phyloP scores from a whole-genome alignment of 2,329 filamentous ascomycete species.

The Mycocentrospora acerina region DNA sequence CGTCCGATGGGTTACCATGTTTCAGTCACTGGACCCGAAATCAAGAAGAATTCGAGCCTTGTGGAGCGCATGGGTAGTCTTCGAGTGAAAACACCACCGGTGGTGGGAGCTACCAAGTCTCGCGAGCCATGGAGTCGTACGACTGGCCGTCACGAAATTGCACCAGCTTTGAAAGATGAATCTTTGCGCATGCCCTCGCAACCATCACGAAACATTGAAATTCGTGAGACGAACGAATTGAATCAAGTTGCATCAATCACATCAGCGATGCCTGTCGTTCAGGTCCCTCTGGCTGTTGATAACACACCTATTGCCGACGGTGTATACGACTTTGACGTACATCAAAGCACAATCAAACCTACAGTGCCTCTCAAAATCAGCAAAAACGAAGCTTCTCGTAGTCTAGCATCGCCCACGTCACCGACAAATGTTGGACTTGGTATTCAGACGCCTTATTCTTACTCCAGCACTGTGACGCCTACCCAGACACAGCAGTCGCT shows the following conservation, averaged over 20 bases:
- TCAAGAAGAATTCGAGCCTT: slow-evolving; percentile 31
- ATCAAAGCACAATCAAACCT: slow-evolving; percentile 46
- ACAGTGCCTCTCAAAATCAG: slow-evolving; percentile 46
- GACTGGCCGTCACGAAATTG: slow-evolving; percentile 66
- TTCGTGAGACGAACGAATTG: slow-evolving; percentile 17
- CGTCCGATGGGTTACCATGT: slow-evolving; percentile 38
- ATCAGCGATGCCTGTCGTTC: slow-evolving; percentile 24
- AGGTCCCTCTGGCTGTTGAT: slow-evolving; percentile 26
- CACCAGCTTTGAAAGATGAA: slow-evolving; percentile 65
- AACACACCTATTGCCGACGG: slow-evolving; percentile 32
- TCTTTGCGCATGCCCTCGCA: slow-evolving; percentile 58
- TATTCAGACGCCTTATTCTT: slow-evolving; percentile 24
- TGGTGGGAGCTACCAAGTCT: slow-evolving; percentile 47
- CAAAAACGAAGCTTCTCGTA: slow-evolving; percentile 38
- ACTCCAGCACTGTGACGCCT: slow-evolving; percentile 34
- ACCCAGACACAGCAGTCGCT: slow-evolving; percentile 21
- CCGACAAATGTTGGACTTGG: slow-evolving; percentile 26
- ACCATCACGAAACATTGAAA: slow-evolving; percentile 42
- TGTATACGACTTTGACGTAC: slow-evolving; percentile 21
- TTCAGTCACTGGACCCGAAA: slow-evolving; percentile 29
- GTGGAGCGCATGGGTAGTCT: slow-evolving; percentile 32
- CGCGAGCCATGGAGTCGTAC: slow-evolving; percentile 68
- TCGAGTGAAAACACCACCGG: slow-evolving; percentile 23
- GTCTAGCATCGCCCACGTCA: slow-evolving; percentile 35
- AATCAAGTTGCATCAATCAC: slow-evolving; percentile 25